phyloP scores from a whole-genome alignment of 1,284 basidiomycete genomes.

The Moesziomyces aphidis region DNA sequence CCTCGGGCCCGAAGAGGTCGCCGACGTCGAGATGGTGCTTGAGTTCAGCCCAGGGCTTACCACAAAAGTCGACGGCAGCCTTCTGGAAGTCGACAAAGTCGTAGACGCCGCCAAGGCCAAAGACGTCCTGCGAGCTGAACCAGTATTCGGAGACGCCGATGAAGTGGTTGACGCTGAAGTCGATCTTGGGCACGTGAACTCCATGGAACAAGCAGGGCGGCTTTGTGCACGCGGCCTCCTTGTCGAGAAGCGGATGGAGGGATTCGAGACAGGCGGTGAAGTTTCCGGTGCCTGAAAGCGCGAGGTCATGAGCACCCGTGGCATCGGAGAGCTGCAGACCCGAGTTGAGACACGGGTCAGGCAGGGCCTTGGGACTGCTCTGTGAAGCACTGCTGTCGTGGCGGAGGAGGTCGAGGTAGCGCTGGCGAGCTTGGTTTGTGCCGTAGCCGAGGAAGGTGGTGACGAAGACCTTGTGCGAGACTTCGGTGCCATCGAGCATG shows the following conservation, averaged over 20 bases:
- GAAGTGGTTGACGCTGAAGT: slow-evolving; percentile 90
- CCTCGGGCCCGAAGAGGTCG: slow-evolving; percentile 71
- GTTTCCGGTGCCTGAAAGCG: slow-evolving; percentile 80
- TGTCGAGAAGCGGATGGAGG: slow-evolving; percentile 85
- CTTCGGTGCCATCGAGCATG: slow-evolving; percentile 84
- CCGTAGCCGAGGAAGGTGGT: slow-evolving; percentile 99
- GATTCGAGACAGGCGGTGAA: slow-evolving; percentile 84
- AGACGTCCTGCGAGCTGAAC: slow-evolving; percentile 97
- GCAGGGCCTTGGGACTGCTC: slow-evolving; percentile 5
- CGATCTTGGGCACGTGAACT: slow-evolving; percentile 81
- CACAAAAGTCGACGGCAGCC: slow-evolving; percentile 88
- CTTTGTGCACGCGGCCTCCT: slow-evolving; percentile 82
- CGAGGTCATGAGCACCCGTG: slow-evolving; percentile 62
- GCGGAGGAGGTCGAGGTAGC: slow-evolving; percentile 81
- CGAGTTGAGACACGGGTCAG: slow-evolving; percentile 90
- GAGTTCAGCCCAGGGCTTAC: slow-evolving; percentile 81
- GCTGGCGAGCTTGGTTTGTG: slow-evolving; percentile 92
- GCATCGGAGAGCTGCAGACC: slow-evolving; percentile 73
- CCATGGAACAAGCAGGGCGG: slow-evolving; percentile 95
- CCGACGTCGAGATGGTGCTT: slow-evolving; percentile 74
- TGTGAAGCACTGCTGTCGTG: slow-evolving; percentile 55
- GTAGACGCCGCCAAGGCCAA: slow-evolving; percentile 92
- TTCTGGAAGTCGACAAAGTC: slow-evolving; percentile 96
- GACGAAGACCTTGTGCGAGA: slow-evolving; percentile 93
- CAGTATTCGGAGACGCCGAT: slow-evolving; percentile 99